Conservation (phyloP, 257 asterid genomes). For the Fraxinus quadrangulata region DNA sequence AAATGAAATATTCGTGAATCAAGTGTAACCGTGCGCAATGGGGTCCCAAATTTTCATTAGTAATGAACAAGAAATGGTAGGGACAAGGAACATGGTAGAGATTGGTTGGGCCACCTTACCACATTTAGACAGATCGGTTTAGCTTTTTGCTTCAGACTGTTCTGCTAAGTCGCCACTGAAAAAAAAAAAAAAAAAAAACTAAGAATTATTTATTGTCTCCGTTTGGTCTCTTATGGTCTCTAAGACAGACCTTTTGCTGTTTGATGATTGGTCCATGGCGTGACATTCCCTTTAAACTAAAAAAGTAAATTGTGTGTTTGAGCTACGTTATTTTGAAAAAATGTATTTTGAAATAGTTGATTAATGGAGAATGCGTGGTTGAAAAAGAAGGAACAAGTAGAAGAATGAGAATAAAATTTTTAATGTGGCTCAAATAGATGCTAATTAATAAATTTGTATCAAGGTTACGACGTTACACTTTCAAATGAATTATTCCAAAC, state of each 20-base stretch:
- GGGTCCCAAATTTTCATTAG: slow-evolving; percentile 37
- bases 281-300: neutral
- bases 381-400: no score
- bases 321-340: no score
- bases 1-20: slow-evolving; percentile 14
- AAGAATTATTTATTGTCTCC: slow-evolving; percentile 33
- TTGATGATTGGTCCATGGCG: neutral
- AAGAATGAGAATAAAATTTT: no score
- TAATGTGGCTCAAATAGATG: no score
- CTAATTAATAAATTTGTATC: neutral
- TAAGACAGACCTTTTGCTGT: slow-evolving; percentile 25
- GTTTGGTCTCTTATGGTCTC: slow-evolving; percentile 40
- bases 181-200: neutral
- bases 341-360: no score
- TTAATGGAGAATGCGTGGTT: no score
- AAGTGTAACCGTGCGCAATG: slow-evolving; percentile 43
- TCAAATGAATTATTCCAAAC: neutral
- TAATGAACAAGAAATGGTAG: slow-evolving; percentile 42
- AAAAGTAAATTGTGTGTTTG: no score
- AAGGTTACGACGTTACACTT: neutral
- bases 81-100: slow-evolving; percentile 26
- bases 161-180: slow-evolving; percentile 31
- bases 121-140: slow-evolving; percentile 34
- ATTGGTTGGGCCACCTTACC: slow-evolving; percentile 28
- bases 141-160: slow-evolving; percentile 28